Percentiles rank a stretch among this genome's conserved stretches.
Evolutionary conservation across 2,329 filamentous ascomycete species (phyloP).

Genomic region (Fusarium torreyae): DNA sequence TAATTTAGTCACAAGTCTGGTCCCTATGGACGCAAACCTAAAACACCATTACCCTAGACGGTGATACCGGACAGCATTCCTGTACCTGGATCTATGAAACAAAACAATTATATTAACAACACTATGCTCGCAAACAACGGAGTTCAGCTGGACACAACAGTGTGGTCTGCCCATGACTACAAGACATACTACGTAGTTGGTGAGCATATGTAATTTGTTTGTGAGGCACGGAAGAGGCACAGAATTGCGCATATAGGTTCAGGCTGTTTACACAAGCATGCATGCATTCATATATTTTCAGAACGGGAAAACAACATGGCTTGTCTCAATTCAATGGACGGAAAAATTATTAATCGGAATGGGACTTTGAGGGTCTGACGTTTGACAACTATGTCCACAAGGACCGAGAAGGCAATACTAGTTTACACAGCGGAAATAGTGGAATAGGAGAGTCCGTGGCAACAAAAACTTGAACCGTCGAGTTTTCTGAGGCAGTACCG

Average conservation of each 20-base stretch:
- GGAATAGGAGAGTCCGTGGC: background rate
- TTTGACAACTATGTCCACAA: conserved; percentile 10
- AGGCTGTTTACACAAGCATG: conserved; percentile 19
- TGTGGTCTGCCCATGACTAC: conserved; percentile 13
- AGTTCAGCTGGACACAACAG: conserved; percentile 21
- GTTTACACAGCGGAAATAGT: conserved; percentile 6
- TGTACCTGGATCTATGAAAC: background rate
- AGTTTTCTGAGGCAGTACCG: conserved; percentile 31
- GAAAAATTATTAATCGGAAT: conserved; percentile 16
- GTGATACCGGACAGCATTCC: conserved; percentile 13
- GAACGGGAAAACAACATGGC: background rate
- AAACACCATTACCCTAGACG: conserved; percentile 22
- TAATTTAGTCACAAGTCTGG: background rate
- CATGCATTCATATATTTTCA: conserved; percentile 12
- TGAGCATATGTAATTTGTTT: conserved; percentile 22
- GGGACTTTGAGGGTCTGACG: background rate
- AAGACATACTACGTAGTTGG: conserved; percentile 17
- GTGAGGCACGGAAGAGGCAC: conserved; percentile 19
- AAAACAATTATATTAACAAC: conserved; percentile 13
- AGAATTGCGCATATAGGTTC: conserved; percentile 3
- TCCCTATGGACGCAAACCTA: background rate
- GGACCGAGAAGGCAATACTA: conserved; percentile 21
- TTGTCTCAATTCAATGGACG: background rate
- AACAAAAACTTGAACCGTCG: conserved; percentile 20
- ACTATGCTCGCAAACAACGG: conserved; percentile 25